Conservation (phyloP, 2,329 filamentous ascomycete genomes). For the Aspergillus proliferans region DNA sequence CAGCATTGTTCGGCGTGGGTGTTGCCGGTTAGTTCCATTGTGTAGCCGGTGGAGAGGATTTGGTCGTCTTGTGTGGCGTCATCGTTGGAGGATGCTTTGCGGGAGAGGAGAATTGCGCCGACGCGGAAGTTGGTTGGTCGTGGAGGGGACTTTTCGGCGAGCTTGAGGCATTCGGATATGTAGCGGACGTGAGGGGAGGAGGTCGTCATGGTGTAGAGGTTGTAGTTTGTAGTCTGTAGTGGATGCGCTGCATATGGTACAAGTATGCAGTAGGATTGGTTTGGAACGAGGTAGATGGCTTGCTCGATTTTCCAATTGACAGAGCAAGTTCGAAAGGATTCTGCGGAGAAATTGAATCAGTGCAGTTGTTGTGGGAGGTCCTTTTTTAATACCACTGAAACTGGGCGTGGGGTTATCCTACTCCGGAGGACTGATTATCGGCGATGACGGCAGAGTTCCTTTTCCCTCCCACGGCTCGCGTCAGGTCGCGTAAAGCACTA, state of each 20-base stretch:
- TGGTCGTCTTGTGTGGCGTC: constrained; percentile 31
- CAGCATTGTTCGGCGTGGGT: constrained; percentile 96
- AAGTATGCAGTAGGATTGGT: too few species aligned
- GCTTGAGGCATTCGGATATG: constrained; percentile 67
- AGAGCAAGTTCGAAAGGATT: too few species aligned
- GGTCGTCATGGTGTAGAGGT: constrained; percentile 12
- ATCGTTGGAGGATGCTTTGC: constrained; percentile 11
- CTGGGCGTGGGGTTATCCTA: too few species aligned
- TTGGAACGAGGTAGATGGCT: neutral
- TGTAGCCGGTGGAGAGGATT: constrained; percentile 77
- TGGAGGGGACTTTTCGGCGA: constrained; percentile 73
- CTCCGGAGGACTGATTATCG: neutral
- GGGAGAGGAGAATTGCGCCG: constrained; percentile 71
- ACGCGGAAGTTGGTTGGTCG: constrained; percentile 91
- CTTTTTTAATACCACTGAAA: too few species aligned
- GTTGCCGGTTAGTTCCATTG: constrained; percentile 82
- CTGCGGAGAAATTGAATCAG: too few species aligned
- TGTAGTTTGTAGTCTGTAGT: neutral
- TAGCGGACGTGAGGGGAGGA: constrained; percentile 38
- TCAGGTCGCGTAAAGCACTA: constrained; percentile 16
- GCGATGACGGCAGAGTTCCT: constrained; percentile 18
- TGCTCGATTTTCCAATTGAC: neutral
- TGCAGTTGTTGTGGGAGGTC: neutral
- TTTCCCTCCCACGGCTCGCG: constrained; percentile 13
- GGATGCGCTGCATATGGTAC: too few species aligned